Base-by-base conservation (phyloP, 1,284 basidiomycete species). In the Porodaedalea pini region DNA sequence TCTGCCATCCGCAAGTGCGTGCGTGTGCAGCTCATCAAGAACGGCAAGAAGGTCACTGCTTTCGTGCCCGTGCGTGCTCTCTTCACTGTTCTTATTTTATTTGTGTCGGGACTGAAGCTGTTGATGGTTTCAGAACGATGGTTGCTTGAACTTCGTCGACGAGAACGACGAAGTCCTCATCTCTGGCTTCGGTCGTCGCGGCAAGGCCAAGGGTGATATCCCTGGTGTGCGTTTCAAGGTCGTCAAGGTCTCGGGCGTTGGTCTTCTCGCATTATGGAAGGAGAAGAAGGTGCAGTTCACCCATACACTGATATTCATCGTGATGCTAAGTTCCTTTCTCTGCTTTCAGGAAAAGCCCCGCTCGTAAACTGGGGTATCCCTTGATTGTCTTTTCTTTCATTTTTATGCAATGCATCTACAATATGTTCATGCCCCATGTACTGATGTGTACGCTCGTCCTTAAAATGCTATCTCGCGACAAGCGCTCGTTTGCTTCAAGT, bases 1-100 rank as follows among this genome's bases (percentile, higher is more conserved):
- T 99, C 97, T 73, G 97, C 97, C 74, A 98, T 99, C 76, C 94
- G 97, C 78, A 99, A 99, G 79, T 99, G 97, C 83, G 97, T 99
- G 67, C 93, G 97, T 81, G 97, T 99, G 63, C 97, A 99, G 74
- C 85, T 99, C 70, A 99, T 99, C 79, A 99, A 99, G 87, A 99
- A 99, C 82, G 97, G 97, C 70, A 99, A 99, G 90, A 98, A 99
- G 79, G 94, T 95, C 71, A 95, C 94, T 62, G 93, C 93, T 69
- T 96, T 86, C 81, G 83, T 84, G 49, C 82, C 81, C 66, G 77
- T 79, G 60, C 29, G 59, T 45, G 31, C 59, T 57, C 13, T 34
- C 44, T 19, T 4, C 29, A 17, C n/a, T 10, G 4, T 17, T 27
- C 27, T 47, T 15, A 25, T 8, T 29, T 25, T 23, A 5, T 21